phyloP scores from a whole-genome alignment of 768 basidiomycete species.

The Naganishia antarctica region DNA sequence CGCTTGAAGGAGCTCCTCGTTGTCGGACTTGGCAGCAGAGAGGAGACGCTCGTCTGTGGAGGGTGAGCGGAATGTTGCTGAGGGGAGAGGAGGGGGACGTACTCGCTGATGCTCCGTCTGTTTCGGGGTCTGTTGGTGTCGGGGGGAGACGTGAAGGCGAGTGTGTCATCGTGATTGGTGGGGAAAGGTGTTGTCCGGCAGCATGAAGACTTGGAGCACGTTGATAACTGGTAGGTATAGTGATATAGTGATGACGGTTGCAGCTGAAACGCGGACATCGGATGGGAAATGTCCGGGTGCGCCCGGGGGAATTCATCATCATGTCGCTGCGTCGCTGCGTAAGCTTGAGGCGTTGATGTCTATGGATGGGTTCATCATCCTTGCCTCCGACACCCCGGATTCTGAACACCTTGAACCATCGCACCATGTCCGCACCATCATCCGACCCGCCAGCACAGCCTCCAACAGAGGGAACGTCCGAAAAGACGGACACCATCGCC shows the following conservation, averaged over 20 bases:
- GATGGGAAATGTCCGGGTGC: too few relatives aligned
- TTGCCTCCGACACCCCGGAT: too few relatives aligned
- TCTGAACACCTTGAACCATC: too few relatives aligned
- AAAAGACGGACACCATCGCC: not conserved
- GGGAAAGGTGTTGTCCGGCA: too few relatives aligned
- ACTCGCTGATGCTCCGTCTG: slow-evolving; percentile 29
- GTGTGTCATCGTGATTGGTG: slow-evolving; percentile 5
- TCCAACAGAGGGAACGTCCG: not conserved
- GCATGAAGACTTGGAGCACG: too few relatives aligned
- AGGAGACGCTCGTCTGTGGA: slow-evolving; percentile 24
- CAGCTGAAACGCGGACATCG: too few relatives aligned
- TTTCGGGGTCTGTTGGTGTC: slow-evolving; percentile 15
- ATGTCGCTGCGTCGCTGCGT: too few relatives aligned
- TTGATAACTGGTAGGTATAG: too few relatives aligned
- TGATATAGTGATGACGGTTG: too few relatives aligned
- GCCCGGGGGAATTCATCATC: too few relatives aligned
- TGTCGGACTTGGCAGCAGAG: slow-evolving; percentile 27
- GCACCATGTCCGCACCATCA: not conserved
- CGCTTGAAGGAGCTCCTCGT: slow-evolving; percentile 27
- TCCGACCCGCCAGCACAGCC: slow-evolving; percentile 24
- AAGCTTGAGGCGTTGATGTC: not conserved
- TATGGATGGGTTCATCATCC: too few relatives aligned
- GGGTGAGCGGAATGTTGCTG: not conserved
- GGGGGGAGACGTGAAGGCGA: slow-evolving; percentile 7
- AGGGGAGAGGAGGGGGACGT: not conserved